Conservation (phyloP, 305 asterid species). For the Rubia tinctorum region DNA sequence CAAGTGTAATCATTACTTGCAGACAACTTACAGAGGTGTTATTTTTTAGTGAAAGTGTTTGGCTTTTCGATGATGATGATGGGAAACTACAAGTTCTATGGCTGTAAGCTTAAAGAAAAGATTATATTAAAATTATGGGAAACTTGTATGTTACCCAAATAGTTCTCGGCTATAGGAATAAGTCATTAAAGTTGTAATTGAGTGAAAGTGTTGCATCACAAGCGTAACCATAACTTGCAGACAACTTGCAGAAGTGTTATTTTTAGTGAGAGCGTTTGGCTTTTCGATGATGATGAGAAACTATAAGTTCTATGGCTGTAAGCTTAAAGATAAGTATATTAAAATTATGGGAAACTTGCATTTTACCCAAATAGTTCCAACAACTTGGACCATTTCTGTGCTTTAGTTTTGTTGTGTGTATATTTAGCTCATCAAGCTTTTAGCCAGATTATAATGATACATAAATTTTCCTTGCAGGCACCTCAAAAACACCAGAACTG, state of each 20-base stretch:
- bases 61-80: background rate
- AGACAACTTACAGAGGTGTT: background rate
- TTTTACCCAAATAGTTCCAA: background rate
- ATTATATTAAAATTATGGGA: background rate
- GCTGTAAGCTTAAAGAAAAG: background rate
- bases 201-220: background rate
- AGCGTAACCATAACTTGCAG: background rate
- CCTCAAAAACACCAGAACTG: conserved; percentile 93
- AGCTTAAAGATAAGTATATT: background rate
- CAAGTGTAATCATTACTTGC: background rate
- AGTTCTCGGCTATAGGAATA: too few relatives aligned
- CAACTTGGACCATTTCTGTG: background rate
- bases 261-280: background rate
- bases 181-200: too few relatives aligned
- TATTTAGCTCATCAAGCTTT: background rate
- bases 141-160: background rate
- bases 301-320: background rate
- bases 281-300: background rate
- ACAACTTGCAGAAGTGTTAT: background rate
- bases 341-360: background rate
- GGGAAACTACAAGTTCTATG: background rate
- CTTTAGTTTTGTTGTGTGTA: background rate
- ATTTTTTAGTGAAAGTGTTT: background rate
- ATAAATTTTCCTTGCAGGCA: conserved; percentile 37
- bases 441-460: background rate